Evolutionary conservation across 176 grass and related monocot genomes (phyloP).

Genomic region (Ananas comosus): DNA sequence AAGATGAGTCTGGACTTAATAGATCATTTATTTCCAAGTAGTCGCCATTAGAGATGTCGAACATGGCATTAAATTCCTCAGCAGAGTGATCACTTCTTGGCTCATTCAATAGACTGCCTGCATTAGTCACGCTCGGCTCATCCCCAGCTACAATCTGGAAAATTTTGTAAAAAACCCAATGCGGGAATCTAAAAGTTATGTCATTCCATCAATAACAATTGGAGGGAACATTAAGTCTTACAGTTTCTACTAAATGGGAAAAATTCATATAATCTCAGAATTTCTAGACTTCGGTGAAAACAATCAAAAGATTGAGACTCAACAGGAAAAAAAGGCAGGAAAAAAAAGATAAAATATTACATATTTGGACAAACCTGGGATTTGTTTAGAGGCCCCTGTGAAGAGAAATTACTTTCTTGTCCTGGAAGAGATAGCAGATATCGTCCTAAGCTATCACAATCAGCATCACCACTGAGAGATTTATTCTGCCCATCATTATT

Average conservation of each 20-base stretch:
- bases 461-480: conserved; percentile 17
- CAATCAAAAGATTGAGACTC: neutral
- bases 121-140: neutral
- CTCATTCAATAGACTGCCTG: conserved; percentile 1
- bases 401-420: conserved; percentile 6
- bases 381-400: conserved; percentile 7
- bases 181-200: conserved; percentile 3
- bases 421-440: conserved; percentile 25
- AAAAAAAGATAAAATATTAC: neutral
- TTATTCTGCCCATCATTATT: conserved; percentile 18
- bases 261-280: neutral
- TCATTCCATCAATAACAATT: neutral
- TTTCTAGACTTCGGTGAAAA: neutral
- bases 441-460: conserved; percentile 9
- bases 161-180: neutral
- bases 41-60: conserved; percentile 22
- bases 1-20: conserved; percentile 26
- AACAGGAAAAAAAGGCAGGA: neutral
- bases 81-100: conserved; percentile 11
- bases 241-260: neutral
- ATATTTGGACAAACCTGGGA: conserved; percentile 21
- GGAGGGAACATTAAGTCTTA: neutral
- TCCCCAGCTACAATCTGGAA: conserved; percentile 16
- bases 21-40: conserved; percentile 57
- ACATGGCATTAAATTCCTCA: conserved; percentile 12